Evolutionary conservation across 169 alveolate genomes (phyloP).

Genomic region (Hepatocystis sp.): DNA sequence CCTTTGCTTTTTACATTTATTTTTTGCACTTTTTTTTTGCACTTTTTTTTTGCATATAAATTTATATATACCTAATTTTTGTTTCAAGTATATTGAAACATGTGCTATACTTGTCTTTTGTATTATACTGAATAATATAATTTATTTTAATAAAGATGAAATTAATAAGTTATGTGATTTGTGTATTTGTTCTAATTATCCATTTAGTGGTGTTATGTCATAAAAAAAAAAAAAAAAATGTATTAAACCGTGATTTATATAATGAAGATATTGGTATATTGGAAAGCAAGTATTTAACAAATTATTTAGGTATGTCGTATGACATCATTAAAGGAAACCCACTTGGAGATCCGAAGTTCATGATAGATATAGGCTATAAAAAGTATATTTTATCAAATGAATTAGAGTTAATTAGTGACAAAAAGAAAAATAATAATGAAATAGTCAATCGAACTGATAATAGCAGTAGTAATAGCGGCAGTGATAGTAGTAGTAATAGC

Average conservation of each 20-base stretch:
- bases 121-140: background rate
- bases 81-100: background rate
- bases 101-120: background rate
- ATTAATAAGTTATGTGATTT: constrained; percentile 1
- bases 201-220: constrained; percentile 9
- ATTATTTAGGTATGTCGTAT: constrained; percentile 86
- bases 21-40: background rate
- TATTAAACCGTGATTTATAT: constrained; percentile 25
- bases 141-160: constrained; percentile 22
- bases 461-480: background rate
- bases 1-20: background rate
- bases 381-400: constrained; percentile 79
- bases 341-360: constrained; percentile 86
- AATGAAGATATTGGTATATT: constrained; percentile 4
- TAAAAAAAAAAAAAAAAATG: too few species aligned
- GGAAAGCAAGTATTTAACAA: constrained; percentile 58
- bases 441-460: too few species aligned
- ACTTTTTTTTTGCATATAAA: too few species aligned
- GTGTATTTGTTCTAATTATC: constrained; percentile 2
- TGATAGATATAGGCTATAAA: constrained; percentile 87
- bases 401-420: background rate
- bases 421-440: too few species aligned
- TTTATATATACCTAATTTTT: background rate
- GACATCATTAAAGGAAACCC: constrained; percentile 89
- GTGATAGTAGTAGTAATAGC: background rate